Evolutionary conservation across 805 yeast species (phyloP), one percentile per base, ranked within the genome.

Genomic region (Yarrowia sp.): DNA sequence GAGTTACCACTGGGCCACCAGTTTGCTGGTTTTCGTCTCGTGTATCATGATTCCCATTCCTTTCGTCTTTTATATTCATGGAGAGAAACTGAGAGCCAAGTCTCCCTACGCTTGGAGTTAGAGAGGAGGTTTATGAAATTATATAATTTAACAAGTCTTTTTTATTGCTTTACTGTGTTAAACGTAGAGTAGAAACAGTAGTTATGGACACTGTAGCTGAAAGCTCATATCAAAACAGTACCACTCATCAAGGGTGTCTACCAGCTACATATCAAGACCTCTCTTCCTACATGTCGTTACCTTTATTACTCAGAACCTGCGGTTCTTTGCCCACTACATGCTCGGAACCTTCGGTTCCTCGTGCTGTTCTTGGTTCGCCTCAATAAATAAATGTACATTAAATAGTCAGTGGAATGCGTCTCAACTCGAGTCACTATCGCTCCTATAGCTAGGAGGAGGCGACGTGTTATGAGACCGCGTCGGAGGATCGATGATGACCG

Each of bases 1-100:
- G 74, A 87, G 87, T 45, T 85, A 88, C 72, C 90, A 85, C 73
- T 91, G 97, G 96, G 97, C 97, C 10, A 77, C 82, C 40, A 82
- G 87, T 11, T 75, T 87, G 36, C 76, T 86, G 48, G 90, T 86
- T 4, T 83, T 84, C 69, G 66, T 81, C 11, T 83, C 86, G 0
- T 73, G 81, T 12, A 76, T 80, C 1, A 75, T 85, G 79, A 78
- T 84, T 11, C 89, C 89, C 1, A 83, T 72, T 67, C 83, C 68
- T 83, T 87, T 74, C 82, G 78, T 76, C 75, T 72, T 70, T 84
- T 76, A 40, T 32, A 69, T 38, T n/a, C 71, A 70, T 73, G 90
- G 90, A 45, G 80, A 78, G 52, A 56, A 67, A n/a, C 74, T 81
- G 63, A 74, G 84, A 43, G 70, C 73, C 5, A 74, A 72, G 58